Conservation (phyloP, 495 filamentous ascomycete species). For the Xylaria venustula region DNA sequence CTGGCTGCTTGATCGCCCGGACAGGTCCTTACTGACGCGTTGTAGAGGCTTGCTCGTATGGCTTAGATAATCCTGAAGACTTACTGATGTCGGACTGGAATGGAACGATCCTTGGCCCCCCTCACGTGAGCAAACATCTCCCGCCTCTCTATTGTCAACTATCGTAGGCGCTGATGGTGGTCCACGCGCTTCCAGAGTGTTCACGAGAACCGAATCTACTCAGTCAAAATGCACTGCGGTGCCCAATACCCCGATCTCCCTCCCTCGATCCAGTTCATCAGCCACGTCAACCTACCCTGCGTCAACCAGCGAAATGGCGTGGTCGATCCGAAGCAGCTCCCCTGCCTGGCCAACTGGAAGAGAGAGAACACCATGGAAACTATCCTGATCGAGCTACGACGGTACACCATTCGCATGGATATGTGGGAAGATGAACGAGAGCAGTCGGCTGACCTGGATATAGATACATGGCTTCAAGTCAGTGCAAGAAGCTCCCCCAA, state of each 20-base stretch:
- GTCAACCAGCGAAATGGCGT: constrained; percentile 76
- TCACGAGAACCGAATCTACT: constrained; percentile 98
- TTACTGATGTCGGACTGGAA: constrained; percentile 99
- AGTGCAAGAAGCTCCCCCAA: constrained; percentile 93
- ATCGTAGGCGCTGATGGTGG: constrained; percentile 8
- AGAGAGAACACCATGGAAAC: constrained; percentile 90
- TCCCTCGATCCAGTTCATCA: constrained; percentile 85
- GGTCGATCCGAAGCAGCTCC: constrained; percentile 81
- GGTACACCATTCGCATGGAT: constrained; percentile 44
- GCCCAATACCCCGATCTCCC: constrained; percentile 84
- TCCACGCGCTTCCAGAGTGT: constrained; percentile 62
- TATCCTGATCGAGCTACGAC: constrained; percentile 82
- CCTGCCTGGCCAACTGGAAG: constrained; percentile 84
- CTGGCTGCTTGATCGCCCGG: background rate
- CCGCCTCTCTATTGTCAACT: too few relatives aligned
- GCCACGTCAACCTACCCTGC: constrained; percentile 91
- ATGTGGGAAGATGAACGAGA: constrained; percentile 20
- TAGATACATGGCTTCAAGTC: constrained; percentile 92
- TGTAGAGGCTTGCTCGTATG: constrained; percentile 89
- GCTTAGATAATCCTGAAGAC: constrained; percentile 91
- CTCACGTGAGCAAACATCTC: constrained; percentile 69
- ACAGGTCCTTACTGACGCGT: background rate
- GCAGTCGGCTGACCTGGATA: background rate
- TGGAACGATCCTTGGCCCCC: constrained; percentile 93
- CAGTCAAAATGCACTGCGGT: constrained; percentile 94